Percentiles rank a stretch among this genome's conserved stretches.
These are phyloP conservation scores for Arachis hypogaea DNA, from an alignment of 306 rosid species.

Conservation along the genomic window DNA sequence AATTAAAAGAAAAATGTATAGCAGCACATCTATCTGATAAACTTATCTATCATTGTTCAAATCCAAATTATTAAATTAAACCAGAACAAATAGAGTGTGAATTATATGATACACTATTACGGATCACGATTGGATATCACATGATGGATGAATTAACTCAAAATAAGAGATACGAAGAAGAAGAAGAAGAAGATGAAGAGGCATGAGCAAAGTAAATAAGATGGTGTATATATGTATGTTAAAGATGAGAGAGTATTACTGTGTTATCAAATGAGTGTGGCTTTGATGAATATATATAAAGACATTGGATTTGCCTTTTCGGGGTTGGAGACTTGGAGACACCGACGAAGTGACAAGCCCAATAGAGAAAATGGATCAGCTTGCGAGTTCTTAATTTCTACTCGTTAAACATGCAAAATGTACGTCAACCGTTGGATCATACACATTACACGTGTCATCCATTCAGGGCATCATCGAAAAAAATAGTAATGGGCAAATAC, in stretches of 20 bases:
- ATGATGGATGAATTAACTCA: conserved; percentile 10
- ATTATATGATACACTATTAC: conserved; percentile 41
- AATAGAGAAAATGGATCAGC: neutral
- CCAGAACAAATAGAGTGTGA: conserved; percentile 1
- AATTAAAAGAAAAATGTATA: neutral
- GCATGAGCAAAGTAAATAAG: too few relatives aligned
- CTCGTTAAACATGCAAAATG: conserved; percentile 45
- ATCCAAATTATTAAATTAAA: neutral
- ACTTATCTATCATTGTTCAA: too few relatives aligned
- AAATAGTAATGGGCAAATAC: neutral
- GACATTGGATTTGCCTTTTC: neutral
- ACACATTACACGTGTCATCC: neutral
- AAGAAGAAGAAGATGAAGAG: too few relatives aligned
- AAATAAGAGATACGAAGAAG: neutral
- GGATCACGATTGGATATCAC: conserved; percentile 46
- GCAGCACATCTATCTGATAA: too few relatives aligned
- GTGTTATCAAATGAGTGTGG: neutral
- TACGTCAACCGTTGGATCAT: conserved; percentile 35
- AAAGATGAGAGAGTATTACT: too few relatives aligned
- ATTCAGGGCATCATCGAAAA: neutral
- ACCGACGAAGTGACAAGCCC: conserved; percentile 34
- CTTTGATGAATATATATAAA: conserved; percentile 15
- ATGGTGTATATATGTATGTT: too few relatives aligned
- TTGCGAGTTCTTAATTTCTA: conserved; percentile 39
- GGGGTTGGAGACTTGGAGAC: neutral